Conservation (phyloP, 2,329 filamentous ascomycete species). For the Pseudocercospora pini-densiflorae region DNA sequence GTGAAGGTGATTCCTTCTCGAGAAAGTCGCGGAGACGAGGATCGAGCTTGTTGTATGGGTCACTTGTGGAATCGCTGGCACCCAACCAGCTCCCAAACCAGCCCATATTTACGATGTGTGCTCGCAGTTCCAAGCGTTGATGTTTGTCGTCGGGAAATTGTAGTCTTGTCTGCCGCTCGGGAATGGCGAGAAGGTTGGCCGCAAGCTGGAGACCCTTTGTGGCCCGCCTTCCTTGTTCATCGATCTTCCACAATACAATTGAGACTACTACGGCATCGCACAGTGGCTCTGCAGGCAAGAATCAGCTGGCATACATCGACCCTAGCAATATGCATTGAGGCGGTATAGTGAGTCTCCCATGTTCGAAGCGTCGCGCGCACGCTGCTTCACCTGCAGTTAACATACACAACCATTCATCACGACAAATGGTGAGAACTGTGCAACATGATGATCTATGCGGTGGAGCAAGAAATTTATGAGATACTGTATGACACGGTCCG, state of each 20-base stretch:
- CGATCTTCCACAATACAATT: neutral
- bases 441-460: no score
- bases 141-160: neutral
- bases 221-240: neutral
- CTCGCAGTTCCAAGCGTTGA: neutral
- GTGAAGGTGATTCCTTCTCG: constrained; percentile 77
- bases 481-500: neutral
- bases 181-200: neutral
- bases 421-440: no score
- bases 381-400: no score
- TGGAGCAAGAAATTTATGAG: neutral
- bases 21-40: constrained; percentile 84
- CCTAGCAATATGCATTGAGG: no score
- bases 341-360: no score
- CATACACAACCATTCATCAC: no score
- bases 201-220: neutral
- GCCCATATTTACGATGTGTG: constrained; percentile 54
- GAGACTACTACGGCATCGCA: no score
- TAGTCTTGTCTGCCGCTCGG: neutral
- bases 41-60: constrained; percentile 77
- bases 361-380: no score
- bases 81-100: constrained; percentile 63
- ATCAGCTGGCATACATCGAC: no score
- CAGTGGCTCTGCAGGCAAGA: no score
- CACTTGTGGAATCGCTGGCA: constrained; percentile 53